Evolutionary conservation across 331 rosid species (phyloP), one percentile per base, ranked within the genome.

Genomic region (Quercus lobata): DNA sequence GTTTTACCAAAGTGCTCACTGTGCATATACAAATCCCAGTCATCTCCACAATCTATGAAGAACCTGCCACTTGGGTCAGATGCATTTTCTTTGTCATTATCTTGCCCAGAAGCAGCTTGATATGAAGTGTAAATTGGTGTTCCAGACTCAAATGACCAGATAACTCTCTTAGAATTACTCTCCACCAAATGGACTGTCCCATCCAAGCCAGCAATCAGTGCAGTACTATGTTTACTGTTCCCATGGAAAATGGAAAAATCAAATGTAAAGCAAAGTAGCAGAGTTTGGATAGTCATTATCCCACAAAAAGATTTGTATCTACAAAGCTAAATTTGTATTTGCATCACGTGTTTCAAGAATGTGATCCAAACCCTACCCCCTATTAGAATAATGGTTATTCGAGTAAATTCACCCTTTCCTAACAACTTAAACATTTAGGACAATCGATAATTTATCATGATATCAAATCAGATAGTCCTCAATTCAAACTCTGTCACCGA

Each of bases 81-180:
- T 16, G 78, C 62, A 34, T 84, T 83, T 52, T 88, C 89, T 86
- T 86, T 79, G 74, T 78, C 87, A 8, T 6, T 60, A 27, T 82
- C 91, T 22, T 70, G 63, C 10, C 54, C 22, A 25, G 75, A 0
- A 18, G 87, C 57, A 84, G 93, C 90, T 79, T 81, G 89, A 76
- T 89, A 83, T 1, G 98, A 90, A 55, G 85, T 76, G 62, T 92
- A 88, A 54, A 94, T 83, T 1, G 93, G 87, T 6, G 86, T 79
- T 34, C 94, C 97, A 2, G 96, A 88, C 52, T 81, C 55, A 76
- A 94, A 86, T 3, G 94, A 84, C 97, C 97, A 94, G 72, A 90
- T 72, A 7, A 86, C 82, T 65, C 88, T 83, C 68, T 74, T 82
- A 3, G 92, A 87, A 46, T 57, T 71, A 72, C 80, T 84, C 12